A percentile compares a stretch with the other conserved stretches of the same genome.
Evolutionary conservation across 2,329 filamentous ascomycete species (phyloP).

Genomic region (Pseudodiploospora longispora): DNA sequence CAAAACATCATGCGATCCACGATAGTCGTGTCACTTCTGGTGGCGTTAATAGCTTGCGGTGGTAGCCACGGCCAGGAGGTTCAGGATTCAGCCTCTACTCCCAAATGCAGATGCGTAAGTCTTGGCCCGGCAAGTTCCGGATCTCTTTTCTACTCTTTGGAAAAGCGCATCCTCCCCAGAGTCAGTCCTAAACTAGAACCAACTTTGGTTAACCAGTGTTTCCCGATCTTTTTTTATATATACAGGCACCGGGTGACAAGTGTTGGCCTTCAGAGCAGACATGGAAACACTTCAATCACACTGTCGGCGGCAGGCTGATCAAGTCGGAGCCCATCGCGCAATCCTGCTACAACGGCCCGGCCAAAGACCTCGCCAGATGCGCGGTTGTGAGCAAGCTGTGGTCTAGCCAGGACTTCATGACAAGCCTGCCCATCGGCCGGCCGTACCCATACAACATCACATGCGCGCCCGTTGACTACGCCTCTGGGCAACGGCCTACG

Average conservation of each 20-base stretch:
- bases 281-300: slow-evolving; percentile 13
- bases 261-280: slow-evolving; percentile 13
- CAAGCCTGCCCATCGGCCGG: slow-evolving; percentile 16
- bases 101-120: no score
- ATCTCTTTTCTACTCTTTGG: no score
- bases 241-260: slow-evolving; percentile 14
- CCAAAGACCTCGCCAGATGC: slow-evolving; percentile 13
- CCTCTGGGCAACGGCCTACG: slow-evolving; percentile 6
- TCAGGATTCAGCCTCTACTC: no score
- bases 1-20: no score
- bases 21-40: no score
- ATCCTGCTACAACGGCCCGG: slow-evolving; percentile 17
- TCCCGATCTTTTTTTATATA: no score
- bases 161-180: no score
- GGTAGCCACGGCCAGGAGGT: no score
- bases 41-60: no score
- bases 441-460: slow-evolving; percentile 20
- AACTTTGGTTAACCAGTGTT: no score
- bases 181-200: no score
- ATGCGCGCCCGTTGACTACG: slow-evolving; percentile 18
- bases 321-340: slow-evolving; percentile 16
- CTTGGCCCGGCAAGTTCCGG: no score
- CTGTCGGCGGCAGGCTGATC: slow-evolving; percentile 15
- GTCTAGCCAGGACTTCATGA: slow-evolving; percentile 18
- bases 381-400: slow-evolving; percentile 15